Evolutionary conservation across 2,329 filamentous ascomycete species (phyloP), one percentile per base, ranked within the genome.

Genomic region (Diaporthe nobilis): DNA sequence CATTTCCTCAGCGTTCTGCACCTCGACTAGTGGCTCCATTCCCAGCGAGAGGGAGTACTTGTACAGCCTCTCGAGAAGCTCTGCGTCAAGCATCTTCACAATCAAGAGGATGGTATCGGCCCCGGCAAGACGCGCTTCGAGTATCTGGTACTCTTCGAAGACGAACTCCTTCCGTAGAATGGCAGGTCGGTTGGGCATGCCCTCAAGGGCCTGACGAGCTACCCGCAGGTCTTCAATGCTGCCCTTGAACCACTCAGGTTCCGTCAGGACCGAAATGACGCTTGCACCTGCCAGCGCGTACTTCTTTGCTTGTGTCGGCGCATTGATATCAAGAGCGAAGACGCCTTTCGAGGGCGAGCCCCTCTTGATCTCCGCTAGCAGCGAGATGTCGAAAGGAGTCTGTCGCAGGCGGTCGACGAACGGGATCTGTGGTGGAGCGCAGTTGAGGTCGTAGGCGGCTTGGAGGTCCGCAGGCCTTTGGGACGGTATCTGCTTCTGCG

Each of bases 231-330:
- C 97, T 75, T 99, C 96, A 77, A 99, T 96, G 84, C 94, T 98
- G 65, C 97, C 97, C 86, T 98, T 98, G 88, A 99, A 99, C 97
- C 97, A 99, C 82, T 98, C 94, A 0, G 97, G 97, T 85, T 99
- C 97, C 0, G 97, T 99, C 63, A 99, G 90, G n/a, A 99, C 97
- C 1, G 97, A 98, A 79, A 99, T 99, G 53, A 98, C 95, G 82
- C 96, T 98, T 65, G 97, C 97, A 20, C 97, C 97, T 9, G 97
- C 96, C 71, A 97, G 90, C 13, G 97, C 97, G 83, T 99, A 99
- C 79, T 94, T 95, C 78, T 93, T 92, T 57, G 97, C 97, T 84
- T 99, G 97, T 7, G 93, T 92, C 34, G 97, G 95, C 13, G 97
- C 97, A 80, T 94, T 97, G 31, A 96, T 94, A 37, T 95, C 92